These are phyloP conservation scores for Hyphodiscus sp. DNA, from an alignment of 2,329 filamentous ascomycete species.

Conservation along the genomic window DNA sequence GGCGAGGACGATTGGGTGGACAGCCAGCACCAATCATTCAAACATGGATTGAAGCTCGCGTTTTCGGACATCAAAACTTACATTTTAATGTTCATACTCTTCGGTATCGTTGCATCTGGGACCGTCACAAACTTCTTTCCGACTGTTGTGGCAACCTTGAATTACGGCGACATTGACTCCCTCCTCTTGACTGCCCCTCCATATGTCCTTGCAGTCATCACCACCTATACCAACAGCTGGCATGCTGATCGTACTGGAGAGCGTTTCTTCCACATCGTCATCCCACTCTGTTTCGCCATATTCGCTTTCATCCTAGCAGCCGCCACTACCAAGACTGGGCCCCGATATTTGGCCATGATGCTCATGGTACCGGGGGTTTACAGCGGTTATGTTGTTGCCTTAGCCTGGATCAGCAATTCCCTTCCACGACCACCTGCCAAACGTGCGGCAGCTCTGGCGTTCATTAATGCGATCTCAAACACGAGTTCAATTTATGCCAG, in stretches of 20 bases:
- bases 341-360: conserved; percentile 66
- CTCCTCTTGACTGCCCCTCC: conserved; percentile 60
- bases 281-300: conserved; percentile 56
- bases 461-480: conserved; percentile 70
- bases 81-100: conserved; percentile 33
- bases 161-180: conserved; percentile 53
- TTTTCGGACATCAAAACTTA: conserved; percentile 48
- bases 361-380: conserved; percentile 63
- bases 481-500: conserved; percentile 62
- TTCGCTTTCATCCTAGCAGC: conserved; percentile 62
- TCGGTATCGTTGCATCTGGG: conserved; percentile 50
- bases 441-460: conserved; percentile 59
- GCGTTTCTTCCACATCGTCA: conserved; percentile 59
- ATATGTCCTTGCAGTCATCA: conserved; percentile 56
- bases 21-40: conserved; percentile 48
- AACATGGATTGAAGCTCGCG: conserved; percentile 43
- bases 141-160: conserved; percentile 62
- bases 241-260: conserved; percentile 67
- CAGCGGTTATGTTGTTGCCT: conserved; percentile 58
- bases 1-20: conserved; percentile 58
- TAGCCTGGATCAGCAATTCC: conserved; percentile 72
- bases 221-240: conserved; percentile 58
- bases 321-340: conserved; percentile 50
- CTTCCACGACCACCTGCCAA: conserved; percentile 65
- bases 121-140: conserved; percentile 65